These are phyloP conservation scores for Marchantia paleacea DNA, from an alignment of 225 moss, liverwort and hornwort species.

Conservation along the genomic window DNA sequence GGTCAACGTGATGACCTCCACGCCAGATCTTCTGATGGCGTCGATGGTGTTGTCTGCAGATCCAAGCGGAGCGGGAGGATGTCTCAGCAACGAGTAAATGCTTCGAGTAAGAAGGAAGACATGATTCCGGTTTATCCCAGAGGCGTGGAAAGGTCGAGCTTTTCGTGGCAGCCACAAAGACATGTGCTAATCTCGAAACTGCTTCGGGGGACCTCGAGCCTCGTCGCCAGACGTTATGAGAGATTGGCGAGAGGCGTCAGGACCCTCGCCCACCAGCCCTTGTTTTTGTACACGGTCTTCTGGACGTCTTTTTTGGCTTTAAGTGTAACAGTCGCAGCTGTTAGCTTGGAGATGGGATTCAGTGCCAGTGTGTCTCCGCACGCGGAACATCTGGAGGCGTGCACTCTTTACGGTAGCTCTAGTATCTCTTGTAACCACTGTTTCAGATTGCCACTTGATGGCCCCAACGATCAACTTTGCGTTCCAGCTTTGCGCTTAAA, in stretches of 20 bases:
- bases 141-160: constrained; percentile 11
- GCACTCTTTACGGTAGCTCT: constrained; percentile 45
- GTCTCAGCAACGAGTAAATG: constrained; percentile 13
- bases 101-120: not conserved
- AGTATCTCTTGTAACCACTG: constrained; percentile 55
- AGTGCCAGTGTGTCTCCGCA: constrained; percentile 58
- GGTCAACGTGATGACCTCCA: too few species aligned
- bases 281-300: constrained; percentile 52
- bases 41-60: constrained; percentile 6
- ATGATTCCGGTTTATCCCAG: not conserved
- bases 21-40: not conserved
- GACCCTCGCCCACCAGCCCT: constrained; percentile 43
- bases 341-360: constrained; percentile 66
- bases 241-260: constrained; percentile 15
- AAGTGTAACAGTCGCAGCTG: constrained; percentile 51
- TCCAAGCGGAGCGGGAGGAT: not conserved
- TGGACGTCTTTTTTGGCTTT: constrained; percentile 59
- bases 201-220: not conserved
- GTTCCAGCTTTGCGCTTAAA: constrained; percentile 45
- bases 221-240: constrained; percentile 6
- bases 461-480: constrained; percentile 50
- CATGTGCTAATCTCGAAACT: not conserved
- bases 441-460: constrained; percentile 56
- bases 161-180: constrained; percentile 10
- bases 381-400: constrained; percentile 49